Conservation (phyloP, 2,329 filamentous ascomycete species). For the Clarireedia paspali region DNA sequence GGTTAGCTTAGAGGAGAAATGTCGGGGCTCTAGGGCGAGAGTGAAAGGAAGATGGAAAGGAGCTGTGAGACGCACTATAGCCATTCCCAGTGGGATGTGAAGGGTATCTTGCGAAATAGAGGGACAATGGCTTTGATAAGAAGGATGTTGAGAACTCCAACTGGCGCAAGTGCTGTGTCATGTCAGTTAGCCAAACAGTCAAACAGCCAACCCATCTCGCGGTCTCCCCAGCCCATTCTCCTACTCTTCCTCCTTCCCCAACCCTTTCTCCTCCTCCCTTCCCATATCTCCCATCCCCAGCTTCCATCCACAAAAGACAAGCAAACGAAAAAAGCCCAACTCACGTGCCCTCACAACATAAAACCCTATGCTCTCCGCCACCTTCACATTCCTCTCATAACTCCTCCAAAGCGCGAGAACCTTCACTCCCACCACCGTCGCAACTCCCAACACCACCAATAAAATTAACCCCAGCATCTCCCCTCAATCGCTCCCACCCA, state of each 20-base stretch:
- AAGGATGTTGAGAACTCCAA: constrained; percentile 11
- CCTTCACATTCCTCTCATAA: too few species aligned
- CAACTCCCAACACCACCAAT: too few species aligned
- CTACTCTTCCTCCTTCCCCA: not conserved
- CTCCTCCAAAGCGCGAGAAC: too few species aligned
- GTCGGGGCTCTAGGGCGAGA: too few species aligned
- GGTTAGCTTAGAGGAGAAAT: not conserved
- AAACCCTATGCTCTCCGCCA: too few species aligned
- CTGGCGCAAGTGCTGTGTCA: constrained; percentile 1
- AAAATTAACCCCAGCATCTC: too few species aligned
- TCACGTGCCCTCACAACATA: too few species aligned
- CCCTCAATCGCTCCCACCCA: too few species aligned
- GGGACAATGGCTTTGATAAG: constrained; percentile 9
- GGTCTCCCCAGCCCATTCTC: too few species aligned
- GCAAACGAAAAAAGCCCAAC: too few species aligned
- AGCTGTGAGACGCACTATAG: constrained; percentile 9
- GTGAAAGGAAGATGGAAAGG: not conserved
- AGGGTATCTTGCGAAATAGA: constrained; percentile 9
- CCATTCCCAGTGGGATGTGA: constrained; percentile 15
- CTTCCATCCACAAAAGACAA: too few species aligned
- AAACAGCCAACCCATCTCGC: not conserved
- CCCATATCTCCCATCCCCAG: not conserved
- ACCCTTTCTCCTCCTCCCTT: not conserved
- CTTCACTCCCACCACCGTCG: too few species aligned
- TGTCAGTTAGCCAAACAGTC: not conserved